Conservation (phyloP, 352 stramenopile genomes). For the Phytophthora macrochlamydospora region DNA sequence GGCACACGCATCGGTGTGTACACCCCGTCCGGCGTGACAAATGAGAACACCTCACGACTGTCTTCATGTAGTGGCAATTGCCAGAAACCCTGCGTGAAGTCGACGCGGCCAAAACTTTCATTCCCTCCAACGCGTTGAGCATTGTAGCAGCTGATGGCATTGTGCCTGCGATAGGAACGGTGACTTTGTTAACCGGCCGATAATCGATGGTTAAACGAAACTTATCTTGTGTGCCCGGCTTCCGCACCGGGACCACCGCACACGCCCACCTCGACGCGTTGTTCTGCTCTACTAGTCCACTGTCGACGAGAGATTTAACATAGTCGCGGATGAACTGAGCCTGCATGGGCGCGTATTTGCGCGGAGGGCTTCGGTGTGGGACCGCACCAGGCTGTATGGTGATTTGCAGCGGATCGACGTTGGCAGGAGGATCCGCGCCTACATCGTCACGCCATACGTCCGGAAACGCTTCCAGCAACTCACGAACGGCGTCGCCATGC, state of each 20-base stretch:
- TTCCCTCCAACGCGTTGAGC: background rate
- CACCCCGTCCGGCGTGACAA: slow-evolving; percentile 25
- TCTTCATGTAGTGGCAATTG: slow-evolving; percentile 20
- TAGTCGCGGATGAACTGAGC: slow-evolving; percentile 10
- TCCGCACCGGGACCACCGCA: slow-evolving; percentile 1
- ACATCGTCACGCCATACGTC: background rate
- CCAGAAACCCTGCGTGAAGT: slow-evolving; percentile 37
- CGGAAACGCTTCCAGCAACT: background rate
- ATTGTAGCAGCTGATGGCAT: background rate
- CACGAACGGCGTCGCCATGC: background rate
- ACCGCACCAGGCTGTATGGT: background rate
- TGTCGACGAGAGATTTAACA: background rate
- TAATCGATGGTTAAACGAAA: slow-evolving; percentile 3
- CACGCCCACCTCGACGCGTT: background rate
- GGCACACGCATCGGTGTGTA: slow-evolving; percentile 15
- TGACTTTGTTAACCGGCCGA: background rate
- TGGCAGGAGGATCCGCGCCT: background rate
- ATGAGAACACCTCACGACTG: slow-evolving; percentile 20
- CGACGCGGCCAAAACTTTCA: slow-evolving; percentile 11
- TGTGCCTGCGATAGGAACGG: background rate
- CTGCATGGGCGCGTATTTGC: slow-evolving; percentile 15
- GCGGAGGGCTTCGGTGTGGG: slow-evolving; percentile 3
- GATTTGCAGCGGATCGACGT: slow-evolving; percentile 2
- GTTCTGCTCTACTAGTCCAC: slow-evolving; percentile 3
- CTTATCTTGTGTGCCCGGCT: slow-evolving; percentile 1